Percentiles rank a stretch among this genome's conserved stretches.
These are phyloP conservation scores for Vitis vinifera DNA, from an alignment of 164 flowering plant genomes.

Conservation along the genomic window ASM3070453v1 NC_081805.1:11592001-11592500, in stretches of 20 bases:
- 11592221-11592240: conserved; percentile 76
- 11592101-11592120: no score
- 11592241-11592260: conserved; percentile 78
- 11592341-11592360: conserved; percentile 30
- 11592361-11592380: background rate
- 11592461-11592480: background rate
- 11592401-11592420: background rate
- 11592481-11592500: background rate
- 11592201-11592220: conserved; percentile 90
- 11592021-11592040: no score
- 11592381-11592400: background rate
- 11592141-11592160: background rate
- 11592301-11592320: conserved; percentile 28
- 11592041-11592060: no score
- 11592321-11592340: conserved; percentile 31
- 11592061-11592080: no score
- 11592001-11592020: no score
- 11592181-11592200: conserved; percentile 67
- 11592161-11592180: conserved; percentile 3
- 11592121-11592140: no score
- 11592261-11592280: conserved; percentile 73
- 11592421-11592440: background rate
- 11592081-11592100: no score
- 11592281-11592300: conserved; percentile 30
- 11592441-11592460: conserved; percentile 32